Evolutionary conservation across 129 eudicot genomes (phyloP), one percentile per base, ranked within the genome.

Genomic region (Pseudognaphalium luteoalbum): DNA sequence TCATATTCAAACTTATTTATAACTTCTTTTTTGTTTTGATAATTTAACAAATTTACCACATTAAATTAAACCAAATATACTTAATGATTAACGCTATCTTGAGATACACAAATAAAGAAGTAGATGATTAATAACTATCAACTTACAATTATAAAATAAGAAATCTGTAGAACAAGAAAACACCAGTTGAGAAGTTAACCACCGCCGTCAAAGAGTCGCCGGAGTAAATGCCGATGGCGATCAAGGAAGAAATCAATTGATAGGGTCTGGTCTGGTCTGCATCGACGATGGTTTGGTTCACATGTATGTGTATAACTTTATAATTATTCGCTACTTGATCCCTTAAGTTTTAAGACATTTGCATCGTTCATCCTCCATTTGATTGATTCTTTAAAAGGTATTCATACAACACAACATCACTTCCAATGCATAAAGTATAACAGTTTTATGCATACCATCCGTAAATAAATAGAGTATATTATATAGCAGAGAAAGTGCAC

Each of bases 201-300:
- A 4, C 65, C 35, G 72, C 33, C 58, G 78, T 39, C 14, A 25
- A 59, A 57, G 37, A 29, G 71, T 64, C 52, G 69, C 52, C 72
- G 80, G 73, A 32, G 73, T 25, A 47, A 62, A 56, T n/a, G 70
- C 37, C 66, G 72, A 56, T n/a, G 70, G 28, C 66, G 72, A 65
- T 66, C 66, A n/a, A 66, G 56, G 80, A 76, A 76, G 47, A 22
- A 66, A 67, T 15, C 17, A 25, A 25, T 25, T 6, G 21, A 37
- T 19, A 21, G n/a, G n/a, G n/a, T n/a, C n/a, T n/a, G n/a, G n/a
- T n/a, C n/a, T n/a, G n/a, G n/a, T n/a, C n/a, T n/a, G n/a, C n/a
- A n/a, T n/a, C n/a, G n/a, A 56, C 58, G 30, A 39, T 2, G 58
- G 47, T 3, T 63, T 2, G 58, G 47, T 3, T 63, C 35, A 57